A percentile compares a stretch with the other conserved stretches of the same genome.
phyloP scores from a whole-genome alignment of 305 asterid genomes.

The Fraxinus paxiana region DNA sequence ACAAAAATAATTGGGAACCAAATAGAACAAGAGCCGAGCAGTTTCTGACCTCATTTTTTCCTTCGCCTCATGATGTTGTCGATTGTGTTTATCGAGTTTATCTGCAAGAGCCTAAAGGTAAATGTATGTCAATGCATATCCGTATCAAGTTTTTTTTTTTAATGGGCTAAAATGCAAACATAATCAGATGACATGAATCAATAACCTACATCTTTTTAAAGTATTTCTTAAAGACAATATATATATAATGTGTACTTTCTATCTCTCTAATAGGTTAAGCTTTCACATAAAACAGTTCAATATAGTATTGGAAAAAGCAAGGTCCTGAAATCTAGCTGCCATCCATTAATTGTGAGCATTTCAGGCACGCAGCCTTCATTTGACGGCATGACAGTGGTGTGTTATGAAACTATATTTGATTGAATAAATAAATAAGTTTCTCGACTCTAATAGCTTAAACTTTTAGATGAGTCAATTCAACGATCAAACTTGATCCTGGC shows the following conservation, averaged over 20 bases:
- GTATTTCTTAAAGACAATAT: not conserved
- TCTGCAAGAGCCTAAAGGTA: constrained; percentile 47
- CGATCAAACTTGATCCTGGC: too few relatives aligned
- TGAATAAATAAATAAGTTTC: too few relatives aligned
- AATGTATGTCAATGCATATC: not conserved
- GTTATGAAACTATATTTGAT: too few relatives aligned
- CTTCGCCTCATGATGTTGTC: constrained; percentile 40
- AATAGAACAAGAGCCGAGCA: not conserved
- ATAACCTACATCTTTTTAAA: not conserved
- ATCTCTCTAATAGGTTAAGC: not conserved
- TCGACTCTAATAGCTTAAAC: too few relatives aligned
- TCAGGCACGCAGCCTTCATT: too few relatives aligned
- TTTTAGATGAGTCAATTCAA: too few relatives aligned
- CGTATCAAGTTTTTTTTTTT: not conserved
- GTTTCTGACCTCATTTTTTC: constrained; percentile 48
- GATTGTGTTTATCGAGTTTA: constrained; percentile 42
- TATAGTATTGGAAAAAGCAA: not conserved
- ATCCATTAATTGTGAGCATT: too few relatives aligned
- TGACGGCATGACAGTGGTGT: too few relatives aligned
- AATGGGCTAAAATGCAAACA: not conserved
- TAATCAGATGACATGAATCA: not conserved
- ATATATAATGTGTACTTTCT: not conserved
- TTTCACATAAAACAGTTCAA: not conserved
- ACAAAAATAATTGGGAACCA: not conserved
- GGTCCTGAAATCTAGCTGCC: not conserved